These are phyloP conservation scores for Colletotrichum viniferum DNA, from an alignment of 2,329 filamentous ascomycete genomes.

Conservation along the genomic window DNA sequence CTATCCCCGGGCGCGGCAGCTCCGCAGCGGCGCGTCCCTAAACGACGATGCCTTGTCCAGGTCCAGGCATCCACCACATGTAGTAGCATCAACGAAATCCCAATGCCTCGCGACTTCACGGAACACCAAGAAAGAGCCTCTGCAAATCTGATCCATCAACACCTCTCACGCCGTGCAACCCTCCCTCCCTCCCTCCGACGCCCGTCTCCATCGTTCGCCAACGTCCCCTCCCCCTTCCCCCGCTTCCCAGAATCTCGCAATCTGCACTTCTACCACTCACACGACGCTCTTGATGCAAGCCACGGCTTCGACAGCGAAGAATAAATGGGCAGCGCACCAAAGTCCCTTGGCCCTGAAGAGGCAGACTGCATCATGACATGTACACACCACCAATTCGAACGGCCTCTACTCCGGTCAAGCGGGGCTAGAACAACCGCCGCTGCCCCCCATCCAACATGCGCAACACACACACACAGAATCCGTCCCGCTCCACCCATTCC, in stretches of 20 bases:
- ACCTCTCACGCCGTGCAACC: neutral
- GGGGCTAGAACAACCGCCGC: slow-evolving; percentile 8
- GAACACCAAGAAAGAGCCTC: neutral
- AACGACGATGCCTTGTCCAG: neutral
- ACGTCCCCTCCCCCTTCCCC: neutral
- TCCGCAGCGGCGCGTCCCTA: neutral
- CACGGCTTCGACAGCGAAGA: neutral
- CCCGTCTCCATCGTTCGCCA: neutral
- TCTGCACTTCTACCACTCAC: neutral
- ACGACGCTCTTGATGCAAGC: neutral
- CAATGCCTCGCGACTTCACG: neutral
- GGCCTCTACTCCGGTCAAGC: neutral
- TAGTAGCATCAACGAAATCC: neutral
- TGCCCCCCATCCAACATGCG: neutral
- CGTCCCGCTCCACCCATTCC: neutral
- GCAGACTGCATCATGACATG: slow-evolving; percentile 11
- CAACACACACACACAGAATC: neutral
- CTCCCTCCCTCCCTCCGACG: neutral
- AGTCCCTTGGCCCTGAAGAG: neutral
- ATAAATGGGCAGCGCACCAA: neutral
- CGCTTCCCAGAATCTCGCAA: neutral
- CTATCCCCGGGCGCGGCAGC: neutral
- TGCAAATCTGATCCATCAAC: neutral
- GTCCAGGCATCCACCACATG: neutral
- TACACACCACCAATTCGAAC: neutral